Evolutionary conservation across 257 asterid species (phyloP), one percentile per base, ranked within the genome.

Genomic region (Lavandula angustifolia): DNA sequence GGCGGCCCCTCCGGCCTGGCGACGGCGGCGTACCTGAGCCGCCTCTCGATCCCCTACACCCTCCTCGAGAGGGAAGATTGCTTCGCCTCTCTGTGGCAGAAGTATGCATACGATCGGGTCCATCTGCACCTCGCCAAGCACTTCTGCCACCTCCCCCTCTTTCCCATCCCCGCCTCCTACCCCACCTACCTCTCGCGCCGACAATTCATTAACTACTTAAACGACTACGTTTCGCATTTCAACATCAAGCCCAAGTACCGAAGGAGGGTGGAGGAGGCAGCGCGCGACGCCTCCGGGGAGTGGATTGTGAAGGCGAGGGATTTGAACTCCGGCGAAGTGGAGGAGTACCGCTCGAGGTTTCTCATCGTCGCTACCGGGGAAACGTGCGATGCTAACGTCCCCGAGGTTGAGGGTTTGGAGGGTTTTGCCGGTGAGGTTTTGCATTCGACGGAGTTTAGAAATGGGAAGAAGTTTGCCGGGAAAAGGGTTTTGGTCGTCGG

Each of bases 311-410:
- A 5, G 74, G 86, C 92, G 0, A 72, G 80, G 57, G 67, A 73
- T 7, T 12, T 76, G 3, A 52, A 32, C 2, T 73, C 80, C 27
- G 54, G 59, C 18, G 80, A 66, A 5, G 35, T 74, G 1, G 89
- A 81, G 54, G 94, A 74, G 50, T 81, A 75, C 32, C 22, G 54
- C 0, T 65, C 91, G 12, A 80, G 68, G 76, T 91, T 79, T 16
- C 59, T 91, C 42, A 94, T 91, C 5, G 95, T 91, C 42, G 96
- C 98, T 0, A 84, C 94, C 0, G 98, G 96, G 0, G 88, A 82
- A 64, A 75, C 95, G 2, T 69, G 82, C 48, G 85, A 84, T 11
- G 70, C 95, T 0, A 68, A 55, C 1, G 34, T 71, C 1, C 98
- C 98, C 0, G 60, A 63, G n/a, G 37, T 91, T 2, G 78, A 73